Evolutionary conservation across 1,284 basidiomycete species (phyloP).

Genomic region (Sphaerobolus stellatus): DNA sequence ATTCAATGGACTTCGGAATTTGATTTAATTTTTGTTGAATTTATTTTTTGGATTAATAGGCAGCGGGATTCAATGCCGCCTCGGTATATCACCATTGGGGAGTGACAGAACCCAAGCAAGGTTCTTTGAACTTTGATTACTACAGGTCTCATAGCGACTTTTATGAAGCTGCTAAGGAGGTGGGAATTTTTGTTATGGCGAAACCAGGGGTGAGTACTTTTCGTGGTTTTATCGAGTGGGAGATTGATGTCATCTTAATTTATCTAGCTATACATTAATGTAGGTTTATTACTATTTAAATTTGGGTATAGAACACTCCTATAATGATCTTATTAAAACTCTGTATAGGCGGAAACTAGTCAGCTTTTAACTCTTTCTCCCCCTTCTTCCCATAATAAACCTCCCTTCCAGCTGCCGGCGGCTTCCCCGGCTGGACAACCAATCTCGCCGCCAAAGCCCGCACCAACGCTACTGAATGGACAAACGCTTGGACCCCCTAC

Average conservation of each 20-base stretch:
- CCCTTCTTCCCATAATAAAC: neutral
- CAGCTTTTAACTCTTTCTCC: neutral
- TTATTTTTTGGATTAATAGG: too few species aligned
- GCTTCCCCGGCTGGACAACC: conserved; percentile 12
- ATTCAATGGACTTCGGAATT: too few species aligned
- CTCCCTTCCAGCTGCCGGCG: conserved; percentile 3
- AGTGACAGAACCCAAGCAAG: too few species aligned
- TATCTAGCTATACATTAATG: neutral
- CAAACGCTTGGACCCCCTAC: conserved; percentile 12
- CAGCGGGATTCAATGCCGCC: too few species aligned
- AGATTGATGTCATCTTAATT: neutral
- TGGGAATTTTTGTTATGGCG: too few species aligned
- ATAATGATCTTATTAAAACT: neutral
- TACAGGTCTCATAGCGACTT: too few species aligned
- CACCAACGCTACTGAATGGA: conserved; percentile 1
- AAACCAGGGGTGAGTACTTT: too few species aligned
- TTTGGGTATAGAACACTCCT: neutral
- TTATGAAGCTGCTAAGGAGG: too few species aligned
- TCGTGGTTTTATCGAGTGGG: neutral
- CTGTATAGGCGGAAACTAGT: neutral
- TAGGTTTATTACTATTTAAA: neutral
- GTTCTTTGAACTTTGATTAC: too few species aligned
- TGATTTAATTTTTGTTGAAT: too few species aligned
- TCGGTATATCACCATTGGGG: too few species aligned
- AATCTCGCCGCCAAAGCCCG: neutral